Evolutionary conservation across 305 asterid genomes (phyloP).

Genomic region (Coffea humblotiana): DNA sequence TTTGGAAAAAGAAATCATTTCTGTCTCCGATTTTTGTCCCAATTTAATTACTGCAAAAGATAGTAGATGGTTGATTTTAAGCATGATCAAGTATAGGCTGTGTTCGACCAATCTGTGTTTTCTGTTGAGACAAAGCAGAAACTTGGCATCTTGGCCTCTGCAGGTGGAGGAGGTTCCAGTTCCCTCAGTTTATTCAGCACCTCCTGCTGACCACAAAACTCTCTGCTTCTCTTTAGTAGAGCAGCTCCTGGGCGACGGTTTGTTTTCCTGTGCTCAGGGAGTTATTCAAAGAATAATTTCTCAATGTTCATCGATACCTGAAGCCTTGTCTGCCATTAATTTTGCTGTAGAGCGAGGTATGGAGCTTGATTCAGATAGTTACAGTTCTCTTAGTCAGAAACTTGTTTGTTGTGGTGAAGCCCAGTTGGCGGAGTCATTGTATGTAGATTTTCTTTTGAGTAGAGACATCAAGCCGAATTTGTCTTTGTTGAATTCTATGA

Average conservation of each 20-base stretch:
- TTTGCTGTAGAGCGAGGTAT: slow-evolving; percentile 44
- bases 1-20: not conserved
- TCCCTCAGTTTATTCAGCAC: slow-evolving; percentile 14
- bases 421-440: slow-evolving; percentile 43
- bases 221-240: slow-evolving; percentile 43
- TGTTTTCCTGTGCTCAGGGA: slow-evolving; percentile 40
- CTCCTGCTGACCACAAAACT: slow-evolving; percentile 28
- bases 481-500: slow-evolving; percentile 48
- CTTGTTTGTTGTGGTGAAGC: slow-evolving; percentile 43
- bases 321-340: slow-evolving; percentile 40
- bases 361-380: slow-evolving; percentile 40
- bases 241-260: slow-evolving; percentile 46
- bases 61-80: not conserved
- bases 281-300: slow-evolving; percentile 46
- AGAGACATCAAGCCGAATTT: slow-evolving; percentile 31
- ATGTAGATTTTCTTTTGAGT: slow-evolving; percentile 28
- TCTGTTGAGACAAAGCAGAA: slow-evolving; percentile 19
- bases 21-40: not conserved
- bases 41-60: not conserved
- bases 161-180: slow-evolving; percentile 33
- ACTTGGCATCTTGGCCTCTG: slow-evolving; percentile 43
- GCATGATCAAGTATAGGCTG: not conserved
- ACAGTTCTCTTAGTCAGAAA: slow-evolving; percentile 39
- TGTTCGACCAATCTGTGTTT: not conserved
- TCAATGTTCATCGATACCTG: slow-evolving; percentile 35